phyloP scores from a whole-genome alignment of 306 rosid species.

The Albizia julibrissin region DNA sequence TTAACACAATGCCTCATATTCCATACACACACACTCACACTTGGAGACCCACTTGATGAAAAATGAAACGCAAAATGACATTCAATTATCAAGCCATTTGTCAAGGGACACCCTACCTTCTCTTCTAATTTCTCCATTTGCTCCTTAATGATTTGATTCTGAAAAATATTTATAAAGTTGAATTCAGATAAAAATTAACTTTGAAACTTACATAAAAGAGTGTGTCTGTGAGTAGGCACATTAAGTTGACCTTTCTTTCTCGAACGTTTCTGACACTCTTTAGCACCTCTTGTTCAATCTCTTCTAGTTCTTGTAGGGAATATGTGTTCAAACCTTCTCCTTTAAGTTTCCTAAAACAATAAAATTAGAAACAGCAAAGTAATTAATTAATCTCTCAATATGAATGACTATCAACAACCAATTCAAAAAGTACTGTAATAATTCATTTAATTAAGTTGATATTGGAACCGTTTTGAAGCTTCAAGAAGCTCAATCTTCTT shows the following conservation, averaged over 20 bases:
- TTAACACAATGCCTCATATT: background rate
- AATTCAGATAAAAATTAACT: background rate
- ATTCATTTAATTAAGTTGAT: background rate
- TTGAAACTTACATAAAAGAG: background rate
- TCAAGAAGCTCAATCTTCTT: constrained; percentile 75
- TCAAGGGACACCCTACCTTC: background rate
- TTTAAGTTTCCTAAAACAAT: background rate
- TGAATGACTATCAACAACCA: background rate
- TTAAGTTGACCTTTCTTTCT: background rate
- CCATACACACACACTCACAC: background rate
- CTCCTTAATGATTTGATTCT: background rate
- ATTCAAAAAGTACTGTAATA: background rate
- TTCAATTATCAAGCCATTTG: background rate
- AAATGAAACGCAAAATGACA: background rate
- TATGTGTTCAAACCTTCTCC: background rate
- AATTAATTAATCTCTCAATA: background rate
- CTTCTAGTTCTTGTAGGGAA: background rate
- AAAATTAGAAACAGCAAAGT: background rate
- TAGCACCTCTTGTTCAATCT: background rate
- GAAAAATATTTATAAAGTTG: background rate
- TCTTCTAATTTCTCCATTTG: background rate
- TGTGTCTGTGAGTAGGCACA: background rate
- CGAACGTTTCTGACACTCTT: background rate
- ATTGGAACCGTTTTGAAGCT: constrained; percentile 63
- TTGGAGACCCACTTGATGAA: background rate